Evolutionary conservation across 2,329 filamentous ascomycete species (phyloP).

Genomic region (Paraphoma sp.): DNA sequence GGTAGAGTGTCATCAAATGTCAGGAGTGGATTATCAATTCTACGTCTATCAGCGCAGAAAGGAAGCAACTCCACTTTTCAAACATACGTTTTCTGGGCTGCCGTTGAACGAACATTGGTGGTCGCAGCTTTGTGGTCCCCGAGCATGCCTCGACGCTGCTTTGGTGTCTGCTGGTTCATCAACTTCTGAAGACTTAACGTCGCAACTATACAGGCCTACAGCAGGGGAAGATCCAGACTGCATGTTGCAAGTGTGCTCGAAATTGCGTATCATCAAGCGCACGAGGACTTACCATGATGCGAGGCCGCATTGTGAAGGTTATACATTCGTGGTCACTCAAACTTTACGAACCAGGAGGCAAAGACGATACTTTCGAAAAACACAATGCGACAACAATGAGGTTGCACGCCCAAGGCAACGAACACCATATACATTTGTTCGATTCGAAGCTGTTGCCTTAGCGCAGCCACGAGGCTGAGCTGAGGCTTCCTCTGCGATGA

Average conservation of each 20-base stretch:
- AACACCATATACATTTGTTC: background rate
- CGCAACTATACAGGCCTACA: too few relatives aligned
- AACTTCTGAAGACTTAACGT: background rate
- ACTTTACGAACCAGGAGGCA: background rate
- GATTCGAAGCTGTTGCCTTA: background rate
- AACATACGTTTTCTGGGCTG: slow-evolving; percentile 17
- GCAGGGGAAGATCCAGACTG: too few relatives aligned
- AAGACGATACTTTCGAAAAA: background rate
- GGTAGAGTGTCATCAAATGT: slow-evolving; percentile 24
- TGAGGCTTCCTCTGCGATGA: slow-evolving; percentile 1
- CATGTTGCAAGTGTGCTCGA: too few relatives aligned
- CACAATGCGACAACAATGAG: background rate
- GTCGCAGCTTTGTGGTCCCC: slow-evolving; percentile 2
- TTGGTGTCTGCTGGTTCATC: background rate
- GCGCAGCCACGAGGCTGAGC: slow-evolving; percentile 8
- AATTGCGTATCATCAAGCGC: too few relatives aligned
- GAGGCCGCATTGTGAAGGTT: too few relatives aligned
- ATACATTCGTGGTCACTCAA: background rate
- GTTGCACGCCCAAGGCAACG: background rate
- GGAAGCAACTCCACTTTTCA: background rate
- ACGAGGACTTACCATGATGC: too few relatives aligned
- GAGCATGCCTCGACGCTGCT: background rate
- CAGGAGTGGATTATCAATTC: slow-evolving; percentile 27
- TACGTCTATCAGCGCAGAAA: background rate
- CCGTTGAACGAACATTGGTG: slow-evolving; percentile 4